phyloP scores from a whole-genome alignment of 495 filamentous ascomycete species.

The Hypoxylon cercidicola region DNA sequence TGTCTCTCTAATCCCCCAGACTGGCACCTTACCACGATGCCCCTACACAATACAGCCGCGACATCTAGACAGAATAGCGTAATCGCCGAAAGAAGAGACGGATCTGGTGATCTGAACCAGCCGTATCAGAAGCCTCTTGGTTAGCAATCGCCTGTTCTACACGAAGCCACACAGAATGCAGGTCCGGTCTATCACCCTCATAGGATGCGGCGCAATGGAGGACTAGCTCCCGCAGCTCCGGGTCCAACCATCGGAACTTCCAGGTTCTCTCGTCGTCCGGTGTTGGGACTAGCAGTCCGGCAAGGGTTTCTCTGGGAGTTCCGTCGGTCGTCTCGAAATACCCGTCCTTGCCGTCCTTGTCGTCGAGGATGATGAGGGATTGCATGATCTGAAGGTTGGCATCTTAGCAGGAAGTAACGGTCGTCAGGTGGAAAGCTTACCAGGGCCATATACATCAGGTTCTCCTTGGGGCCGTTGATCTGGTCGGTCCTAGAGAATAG shows the following conservation, averaged over 20 bases:
- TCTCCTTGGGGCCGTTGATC: background rate
- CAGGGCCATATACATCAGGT: background rate
- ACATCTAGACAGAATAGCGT: too few species aligned
- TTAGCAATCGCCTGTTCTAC: background rate
- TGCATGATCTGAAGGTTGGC: background rate
- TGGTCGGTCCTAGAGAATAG: background rate
- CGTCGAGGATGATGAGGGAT: background rate
- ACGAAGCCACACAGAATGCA: background rate
- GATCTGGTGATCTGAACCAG: too few species aligned
- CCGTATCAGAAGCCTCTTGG: too few species aligned
- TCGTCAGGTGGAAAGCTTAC: background rate
- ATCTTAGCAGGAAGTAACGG: background rate
- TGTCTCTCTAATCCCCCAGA: too few species aligned
- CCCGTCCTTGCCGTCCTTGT: background rate
- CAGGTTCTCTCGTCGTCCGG: background rate
- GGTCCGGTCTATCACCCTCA: background rate
- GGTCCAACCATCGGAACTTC: background rate
- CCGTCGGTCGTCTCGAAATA: background rate
- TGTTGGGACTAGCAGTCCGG: background rate
- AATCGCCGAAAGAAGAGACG: too few species aligned
- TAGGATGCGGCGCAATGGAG: background rate
- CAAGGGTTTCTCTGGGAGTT: background rate
- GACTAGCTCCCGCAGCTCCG: background rate
- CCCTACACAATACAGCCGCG: too few species aligned
- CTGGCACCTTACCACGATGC: too few species aligned